Conservation (phyloP, 768 basidiomycete species). For the Agaricus subrufescens region DNA sequence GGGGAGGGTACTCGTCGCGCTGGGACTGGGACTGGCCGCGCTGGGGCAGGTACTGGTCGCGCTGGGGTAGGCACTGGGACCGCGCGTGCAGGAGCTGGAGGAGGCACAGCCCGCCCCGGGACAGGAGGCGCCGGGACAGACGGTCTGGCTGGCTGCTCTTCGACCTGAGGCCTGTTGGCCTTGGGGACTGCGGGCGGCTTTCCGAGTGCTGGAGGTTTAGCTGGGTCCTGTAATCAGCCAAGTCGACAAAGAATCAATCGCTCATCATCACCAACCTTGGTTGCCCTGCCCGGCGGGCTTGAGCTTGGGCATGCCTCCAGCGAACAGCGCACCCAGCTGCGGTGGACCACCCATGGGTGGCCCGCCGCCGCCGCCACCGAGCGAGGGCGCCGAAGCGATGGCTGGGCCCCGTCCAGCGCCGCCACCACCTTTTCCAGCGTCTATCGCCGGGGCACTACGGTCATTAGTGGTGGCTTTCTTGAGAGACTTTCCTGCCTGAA, state of each 20-base stretch:
- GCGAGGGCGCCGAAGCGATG: constrained; percentile 3
- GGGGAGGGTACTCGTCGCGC: not conserved
- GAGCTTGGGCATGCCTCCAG: constrained; percentile 88
- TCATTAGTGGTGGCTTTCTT: constrained; percentile 85
- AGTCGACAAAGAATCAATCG: constrained; percentile 8
- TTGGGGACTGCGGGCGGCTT: constrained; percentile 66
- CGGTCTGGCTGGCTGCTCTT: constrained; percentile 11
- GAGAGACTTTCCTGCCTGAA: constrained; percentile 76
- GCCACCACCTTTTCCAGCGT: constrained; percentile 37
- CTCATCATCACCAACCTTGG: constrained; percentile 37
- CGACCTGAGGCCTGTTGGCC: constrained; percentile 17
- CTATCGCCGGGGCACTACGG: constrained; percentile 64
- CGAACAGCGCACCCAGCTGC: constrained; percentile 81
- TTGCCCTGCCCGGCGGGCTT: constrained; percentile 69
- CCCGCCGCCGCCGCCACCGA: constrained; percentile 14
- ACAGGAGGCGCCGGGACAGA: constrained; percentile 15
- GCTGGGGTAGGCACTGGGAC: constrained; percentile 23
- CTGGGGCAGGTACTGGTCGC: not conserved
- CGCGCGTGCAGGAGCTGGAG: constrained; percentile 29
- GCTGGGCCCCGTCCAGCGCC: constrained; percentile 17
- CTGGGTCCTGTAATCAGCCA: constrained; percentile 26
- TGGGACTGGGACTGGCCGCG: constrained; percentile 20
- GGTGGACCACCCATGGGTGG: constrained; percentile 48
- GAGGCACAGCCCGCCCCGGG: constrained; percentile 23
- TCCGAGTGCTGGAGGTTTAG: constrained; percentile 56